These are phyloP conservation scores for Peniophora sp. DNA, from an alignment of 1,284 basidiomycete species.

Conservation along the genomic window DNA sequence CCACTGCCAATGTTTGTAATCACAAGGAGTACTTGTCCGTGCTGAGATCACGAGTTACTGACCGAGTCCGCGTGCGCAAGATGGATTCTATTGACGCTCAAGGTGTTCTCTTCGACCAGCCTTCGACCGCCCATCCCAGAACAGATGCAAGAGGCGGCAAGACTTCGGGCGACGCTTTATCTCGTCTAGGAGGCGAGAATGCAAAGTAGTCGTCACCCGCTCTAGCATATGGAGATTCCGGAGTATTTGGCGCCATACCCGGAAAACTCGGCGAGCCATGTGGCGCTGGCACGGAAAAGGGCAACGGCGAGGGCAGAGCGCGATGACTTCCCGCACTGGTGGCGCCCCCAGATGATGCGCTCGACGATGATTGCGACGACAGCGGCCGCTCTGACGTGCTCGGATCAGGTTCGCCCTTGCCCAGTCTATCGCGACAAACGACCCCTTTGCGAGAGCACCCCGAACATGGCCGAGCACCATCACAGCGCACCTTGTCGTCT, in stretches of 20 bases:
- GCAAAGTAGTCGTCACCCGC: not conserved
- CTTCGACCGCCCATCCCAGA: constrained; percentile 1
- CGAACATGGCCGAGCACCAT: constrained; percentile 41
- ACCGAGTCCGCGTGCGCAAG: constrained; percentile 4
- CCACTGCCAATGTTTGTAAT: not conserved
- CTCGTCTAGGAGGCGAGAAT: not conserved
- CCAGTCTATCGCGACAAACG: constrained; percentile 39
- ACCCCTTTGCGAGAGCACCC: constrained; percentile 38
- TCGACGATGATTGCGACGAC: constrained; percentile 33
- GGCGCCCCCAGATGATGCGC: constrained; percentile 8
- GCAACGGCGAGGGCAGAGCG: not conserved
- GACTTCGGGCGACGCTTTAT: not conserved
- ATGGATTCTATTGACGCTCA: too few relatives aligned
- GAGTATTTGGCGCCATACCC: not conserved
- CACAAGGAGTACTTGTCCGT: not conserved
- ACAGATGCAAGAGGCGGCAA: not conserved
- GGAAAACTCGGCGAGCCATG: not conserved
- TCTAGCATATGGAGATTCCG: not conserved
- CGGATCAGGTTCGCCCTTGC: constrained; percentile 31
- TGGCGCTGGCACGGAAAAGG: not conserved
- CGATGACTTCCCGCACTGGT: not conserved
- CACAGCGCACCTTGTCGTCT: constrained; percentile 52
- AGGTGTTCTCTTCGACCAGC: not conserved
- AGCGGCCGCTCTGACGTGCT: constrained; percentile 21
- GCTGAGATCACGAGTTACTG: not conserved